Evolutionary conservation across 1,139 yeast genomes (phyloP).

Genomic region (Lodderomyces theae): DNA sequence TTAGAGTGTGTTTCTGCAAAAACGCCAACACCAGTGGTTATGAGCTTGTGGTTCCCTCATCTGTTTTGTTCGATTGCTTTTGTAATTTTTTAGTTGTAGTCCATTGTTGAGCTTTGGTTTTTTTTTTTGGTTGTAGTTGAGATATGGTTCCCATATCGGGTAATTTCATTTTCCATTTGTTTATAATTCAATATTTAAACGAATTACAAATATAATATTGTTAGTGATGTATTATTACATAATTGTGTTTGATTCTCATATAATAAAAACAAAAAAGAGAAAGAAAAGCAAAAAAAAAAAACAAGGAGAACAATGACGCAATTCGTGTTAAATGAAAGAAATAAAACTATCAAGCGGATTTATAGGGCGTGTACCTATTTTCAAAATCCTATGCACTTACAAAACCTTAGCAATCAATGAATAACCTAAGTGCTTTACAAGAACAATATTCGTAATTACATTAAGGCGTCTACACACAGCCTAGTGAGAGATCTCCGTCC

Average conservation of each 20-base stretch:
- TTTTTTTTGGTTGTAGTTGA: not conserved
- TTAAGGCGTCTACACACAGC: not conserved
- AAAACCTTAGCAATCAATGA: not conserved
- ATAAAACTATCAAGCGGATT: no score
- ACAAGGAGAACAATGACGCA: no score
- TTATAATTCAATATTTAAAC: constrained; percentile 1
- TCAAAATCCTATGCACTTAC: not conserved
- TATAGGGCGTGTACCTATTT: not conserved
- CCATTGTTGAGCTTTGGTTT: not conserved
- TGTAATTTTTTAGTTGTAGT: no score
- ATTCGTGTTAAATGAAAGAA: no score
- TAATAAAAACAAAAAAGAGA: not conserved
- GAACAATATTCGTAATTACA: not conserved
- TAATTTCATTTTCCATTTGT: not conserved
- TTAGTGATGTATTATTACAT: not conserved
- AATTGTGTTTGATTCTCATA: no score
- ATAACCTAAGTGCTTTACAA: no score
- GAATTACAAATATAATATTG: not conserved
- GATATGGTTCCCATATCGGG: not conserved
- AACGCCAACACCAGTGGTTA: no score
- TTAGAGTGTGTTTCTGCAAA: no score
- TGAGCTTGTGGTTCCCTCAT: no score
- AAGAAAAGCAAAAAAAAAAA: not conserved
- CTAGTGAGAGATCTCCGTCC: no score
- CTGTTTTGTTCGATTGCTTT: no score